These are phyloP conservation scores for Pleurotus platypus DNA, from an alignment of 768 basidiomycete genomes.

Conservation along the genomic window DNA sequence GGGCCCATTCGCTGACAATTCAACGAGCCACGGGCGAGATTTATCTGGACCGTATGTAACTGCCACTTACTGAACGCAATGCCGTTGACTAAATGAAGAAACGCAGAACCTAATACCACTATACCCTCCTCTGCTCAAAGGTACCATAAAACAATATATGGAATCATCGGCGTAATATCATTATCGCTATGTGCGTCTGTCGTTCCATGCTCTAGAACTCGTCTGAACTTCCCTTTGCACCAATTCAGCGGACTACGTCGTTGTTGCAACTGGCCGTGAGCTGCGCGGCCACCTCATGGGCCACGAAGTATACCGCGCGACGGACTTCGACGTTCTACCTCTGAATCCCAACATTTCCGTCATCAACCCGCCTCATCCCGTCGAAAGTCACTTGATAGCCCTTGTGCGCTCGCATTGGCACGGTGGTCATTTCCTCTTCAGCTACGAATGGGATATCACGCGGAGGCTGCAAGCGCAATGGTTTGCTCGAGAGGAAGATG, in stretches of 20 bases:
- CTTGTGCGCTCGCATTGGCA: conserved; percentile 84
- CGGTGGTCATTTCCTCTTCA: conserved; percentile 82
- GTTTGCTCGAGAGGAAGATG: conserved; percentile 47
- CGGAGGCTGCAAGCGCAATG: conserved; percentile 83
- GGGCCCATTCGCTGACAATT: conserved; percentile 66
- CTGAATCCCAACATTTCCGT: conserved; percentile 69
- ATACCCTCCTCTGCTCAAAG: conserved; percentile 54
- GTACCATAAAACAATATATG: conserved; percentile 65
- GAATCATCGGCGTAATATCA: conserved; percentile 75
- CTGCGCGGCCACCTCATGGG: conserved; percentile 76
- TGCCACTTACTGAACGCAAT: not conserved
- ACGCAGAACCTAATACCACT: conserved; percentile 48
- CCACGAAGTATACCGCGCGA: conserved; percentile 84
- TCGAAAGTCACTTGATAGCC: conserved; percentile 83
- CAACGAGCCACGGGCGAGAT: conserved; percentile 75
- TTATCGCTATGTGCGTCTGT: conserved; percentile 61
- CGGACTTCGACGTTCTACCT: conserved; percentile 89
- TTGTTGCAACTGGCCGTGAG: conserved; percentile 82
- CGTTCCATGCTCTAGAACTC: not conserved
- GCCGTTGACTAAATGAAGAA: not conserved
- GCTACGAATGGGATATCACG: conserved; percentile 89
- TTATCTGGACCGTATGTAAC: conserved; percentile 57
- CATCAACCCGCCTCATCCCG: conserved; percentile 70
- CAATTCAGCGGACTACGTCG: conserved; percentile 82
- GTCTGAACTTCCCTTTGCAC: not conserved